Percentiles rank a stretch among this genome's conserved stretches.
These are phyloP conservation scores for Coniochaeta sp. DNA, from an alignment of 2,329 filamentous ascomycete genomes.

Conservation along the genomic window DNA sequence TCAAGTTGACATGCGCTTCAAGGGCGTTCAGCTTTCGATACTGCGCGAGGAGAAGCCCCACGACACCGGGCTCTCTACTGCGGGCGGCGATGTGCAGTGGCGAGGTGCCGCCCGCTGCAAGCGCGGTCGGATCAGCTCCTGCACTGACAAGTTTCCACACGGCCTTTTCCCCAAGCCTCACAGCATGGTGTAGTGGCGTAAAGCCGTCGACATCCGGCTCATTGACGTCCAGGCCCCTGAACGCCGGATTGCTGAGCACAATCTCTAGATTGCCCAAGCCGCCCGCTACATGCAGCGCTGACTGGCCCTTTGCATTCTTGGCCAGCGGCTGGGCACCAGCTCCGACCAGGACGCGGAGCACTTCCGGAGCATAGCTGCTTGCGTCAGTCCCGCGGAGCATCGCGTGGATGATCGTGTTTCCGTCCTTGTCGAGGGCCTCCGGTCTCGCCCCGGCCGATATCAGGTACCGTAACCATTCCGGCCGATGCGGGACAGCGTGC, in stretches of 20 bases:
- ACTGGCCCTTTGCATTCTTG: not conserved
- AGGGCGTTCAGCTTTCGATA: not conserved
- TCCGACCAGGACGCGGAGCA: not conserved
- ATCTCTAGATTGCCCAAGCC: not conserved
- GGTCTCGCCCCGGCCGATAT: not conserved
- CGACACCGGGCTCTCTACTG: too few relatives aligned
- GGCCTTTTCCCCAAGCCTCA: not conserved
- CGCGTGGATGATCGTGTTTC: not conserved
- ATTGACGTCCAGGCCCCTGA: not conserved
- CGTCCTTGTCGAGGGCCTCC: not conserved
- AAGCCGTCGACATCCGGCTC: not conserved
- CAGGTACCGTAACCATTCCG: not conserved
- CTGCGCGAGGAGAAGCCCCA: not conserved
- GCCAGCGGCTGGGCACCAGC: not conserved
- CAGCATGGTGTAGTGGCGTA: not conserved
- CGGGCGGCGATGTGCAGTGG: not conserved
- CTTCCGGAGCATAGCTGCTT: not conserved
- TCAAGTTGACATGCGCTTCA: not conserved
- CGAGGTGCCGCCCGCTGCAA: not conserved
- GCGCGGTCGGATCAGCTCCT: not conserved
- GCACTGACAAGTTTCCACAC: not conserved
- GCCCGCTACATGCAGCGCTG: not conserved
- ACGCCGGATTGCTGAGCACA: not conserved
- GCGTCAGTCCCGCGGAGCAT: not conserved
- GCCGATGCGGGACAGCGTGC: not conserved